Evolutionary conservation across 2,329 filamentous ascomycete species (phyloP).

Genomic region (Clonostachys rhizophaga): DNA sequence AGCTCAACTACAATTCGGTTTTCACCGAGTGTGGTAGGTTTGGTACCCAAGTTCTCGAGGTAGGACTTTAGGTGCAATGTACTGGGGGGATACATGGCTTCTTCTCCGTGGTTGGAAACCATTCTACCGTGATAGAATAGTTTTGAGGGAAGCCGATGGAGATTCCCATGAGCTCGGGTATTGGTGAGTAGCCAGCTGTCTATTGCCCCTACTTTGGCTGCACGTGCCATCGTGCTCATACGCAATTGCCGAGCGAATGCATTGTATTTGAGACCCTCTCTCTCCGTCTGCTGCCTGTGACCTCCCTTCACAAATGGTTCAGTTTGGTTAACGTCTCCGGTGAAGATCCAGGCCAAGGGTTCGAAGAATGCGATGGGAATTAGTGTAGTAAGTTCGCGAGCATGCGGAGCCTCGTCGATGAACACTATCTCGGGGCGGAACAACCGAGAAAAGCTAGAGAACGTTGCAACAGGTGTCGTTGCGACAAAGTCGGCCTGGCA

Average conservation of each 20-base stretch:
- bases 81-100: conserved; percentile 15
- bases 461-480: conserved; percentile 38
- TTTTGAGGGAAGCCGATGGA: conserved; percentile 32
- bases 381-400: conserved; percentile 36
- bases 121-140: conserved; percentile 35
- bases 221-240: conserved; percentile 31
- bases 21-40: conserved; percentile 10
- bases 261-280: conserved; percentile 17
- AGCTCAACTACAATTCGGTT: conserved; percentile 30
- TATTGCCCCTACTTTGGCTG: conserved; percentile 20
- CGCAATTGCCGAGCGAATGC: conserved; percentile 22
- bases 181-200: conserved; percentile 26
- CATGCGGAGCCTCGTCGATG: conserved; percentile 64
- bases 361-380: conserved; percentile 37
- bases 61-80: conserved; percentile 18
- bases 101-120: conserved; percentile 18
- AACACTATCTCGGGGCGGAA: conserved; percentile 82
- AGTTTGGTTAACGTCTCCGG: conserved; percentile 38
- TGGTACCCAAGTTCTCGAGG: conserved; percentile 16
- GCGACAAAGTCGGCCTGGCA: conserved; percentile 35
- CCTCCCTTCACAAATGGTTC: conserved; percentile 31
- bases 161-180: conserved; percentile 26
- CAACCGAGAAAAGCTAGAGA: conserved; percentile 32
- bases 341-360: conserved; percentile 37
- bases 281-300: conserved; percentile 6